Percentiles rank a stretch among this genome's conserved stretches.
Conservation (phyloP, 164 flowering plant genomes). For the Macadamia tetraphylla region DNA sequence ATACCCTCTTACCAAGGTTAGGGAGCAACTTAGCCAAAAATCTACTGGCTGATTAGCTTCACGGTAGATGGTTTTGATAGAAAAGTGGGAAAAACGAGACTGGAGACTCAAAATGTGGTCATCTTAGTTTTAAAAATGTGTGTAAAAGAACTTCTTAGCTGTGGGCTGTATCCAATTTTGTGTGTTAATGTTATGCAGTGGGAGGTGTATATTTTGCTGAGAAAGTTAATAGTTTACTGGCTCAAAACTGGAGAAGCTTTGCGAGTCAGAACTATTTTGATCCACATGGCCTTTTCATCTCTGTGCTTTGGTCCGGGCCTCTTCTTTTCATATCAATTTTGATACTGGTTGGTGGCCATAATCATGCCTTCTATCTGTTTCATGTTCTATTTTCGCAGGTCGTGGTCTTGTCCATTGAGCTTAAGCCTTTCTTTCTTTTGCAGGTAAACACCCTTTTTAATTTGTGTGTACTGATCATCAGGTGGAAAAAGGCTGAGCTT, state of each 20-base stretch:
- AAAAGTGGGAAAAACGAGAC: no score
- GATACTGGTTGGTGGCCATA: slow-evolving; percentile 60
- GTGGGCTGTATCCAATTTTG: background rate
- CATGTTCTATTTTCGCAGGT: background rate
- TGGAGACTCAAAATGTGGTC: no score
- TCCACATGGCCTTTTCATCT: slow-evolving; percentile 65
- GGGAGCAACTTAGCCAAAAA: no score
- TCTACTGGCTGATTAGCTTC: no score
- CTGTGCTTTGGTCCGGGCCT: slow-evolving; percentile 95
- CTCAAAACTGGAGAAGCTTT: slow-evolving; percentile 73
- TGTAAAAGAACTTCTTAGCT: no score
- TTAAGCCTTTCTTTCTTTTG: slow-evolving; percentile 8
- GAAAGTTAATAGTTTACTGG: slow-evolving; percentile 53
- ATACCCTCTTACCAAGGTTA: no score
- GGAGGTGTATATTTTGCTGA: slow-evolving; percentile 87
- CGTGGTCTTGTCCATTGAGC: background rate
- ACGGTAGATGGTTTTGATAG: no score
- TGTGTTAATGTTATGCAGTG: slow-evolving; percentile 41
- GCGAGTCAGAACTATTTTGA: slow-evolving; percentile 88
- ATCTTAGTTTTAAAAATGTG: no score
- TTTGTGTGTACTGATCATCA: slow-evolving; percentile 59
- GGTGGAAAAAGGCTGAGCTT: slow-evolving; percentile 90
- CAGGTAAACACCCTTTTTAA: slow-evolving; percentile 81
- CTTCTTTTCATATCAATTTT: slow-evolving; percentile 64
- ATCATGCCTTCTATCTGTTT: background rate